Conservation (phyloP, 1,284 basidiomycete genomes). For the Stereum hirsutum region DNA sequence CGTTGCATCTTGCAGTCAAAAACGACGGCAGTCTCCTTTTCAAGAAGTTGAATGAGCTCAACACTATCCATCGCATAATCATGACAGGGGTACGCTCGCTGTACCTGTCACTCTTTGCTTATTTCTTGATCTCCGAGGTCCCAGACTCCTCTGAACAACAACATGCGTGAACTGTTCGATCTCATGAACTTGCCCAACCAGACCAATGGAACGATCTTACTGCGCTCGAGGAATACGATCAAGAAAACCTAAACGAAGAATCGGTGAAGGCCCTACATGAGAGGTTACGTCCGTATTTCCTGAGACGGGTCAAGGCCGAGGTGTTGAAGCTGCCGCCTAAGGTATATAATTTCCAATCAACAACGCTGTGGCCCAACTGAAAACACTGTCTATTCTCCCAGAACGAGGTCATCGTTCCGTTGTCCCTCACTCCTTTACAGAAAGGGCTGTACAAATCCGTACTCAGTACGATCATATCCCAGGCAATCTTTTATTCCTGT, state of each 20-base stretch:
- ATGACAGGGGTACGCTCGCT: slow-evolving; percentile 77
- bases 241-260: slow-evolving; percentile 71
- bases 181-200: slow-evolving; percentile 90
- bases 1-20: slow-evolving; percentile 61
- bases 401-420: slow-evolving; percentile 88
- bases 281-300: slow-evolving; percentile 81
- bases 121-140: slow-evolving; percentile 1
- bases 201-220: slow-evolving; percentile 68
- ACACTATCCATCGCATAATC: slow-evolving; percentile 75
- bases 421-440: slow-evolving; percentile 84
- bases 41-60: slow-evolving; percentile 74
- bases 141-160: slow-evolving; percentile 94
- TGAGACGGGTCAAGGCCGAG: slow-evolving; percentile 88
- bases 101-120: slow-evolving; percentile 1
- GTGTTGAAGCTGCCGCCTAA: slow-evolving; percentile 90
- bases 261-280: slow-evolving; percentile 73
- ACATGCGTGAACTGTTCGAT: slow-evolving; percentile 90
- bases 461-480: slow-evolving; percentile 39
- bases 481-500: not conserved
- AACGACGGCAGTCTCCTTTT: slow-evolving; percentile 76
- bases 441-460: slow-evolving; percentile 86
- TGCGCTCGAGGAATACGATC: slow-evolving; percentile 49
- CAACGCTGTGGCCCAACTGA: slow-evolving; percentile 1
- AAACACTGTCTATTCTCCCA: slow-evolving; percentile 22
- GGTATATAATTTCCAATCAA: slow-evolving; percentile 30